Conservation (phyloP, 148 eudicot genomes). For the Cornus kousa region DNA sequence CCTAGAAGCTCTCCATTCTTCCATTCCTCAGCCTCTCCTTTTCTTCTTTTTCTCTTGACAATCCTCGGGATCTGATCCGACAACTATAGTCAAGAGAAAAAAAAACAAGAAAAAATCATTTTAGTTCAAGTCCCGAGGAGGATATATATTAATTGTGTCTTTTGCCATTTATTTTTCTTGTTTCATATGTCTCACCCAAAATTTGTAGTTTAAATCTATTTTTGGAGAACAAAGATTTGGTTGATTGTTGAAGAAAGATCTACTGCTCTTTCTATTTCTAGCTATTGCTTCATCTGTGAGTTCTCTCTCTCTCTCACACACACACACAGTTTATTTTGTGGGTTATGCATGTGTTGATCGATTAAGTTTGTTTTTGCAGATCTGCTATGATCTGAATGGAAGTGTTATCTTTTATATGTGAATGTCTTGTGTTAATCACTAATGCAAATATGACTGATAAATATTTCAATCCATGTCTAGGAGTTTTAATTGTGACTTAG, state of each 20-base stretch:
- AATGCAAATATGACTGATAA: not conserved
- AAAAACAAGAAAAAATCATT: not conserved
- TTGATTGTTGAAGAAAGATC: not conserved
- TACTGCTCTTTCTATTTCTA: not conserved
- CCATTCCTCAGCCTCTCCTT: constrained; percentile 17
- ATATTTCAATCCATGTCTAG: not conserved
- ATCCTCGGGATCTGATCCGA: constrained; percentile 37
- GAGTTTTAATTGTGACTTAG: not conserved
- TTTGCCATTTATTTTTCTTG: too few relatives aligned
- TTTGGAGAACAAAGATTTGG: not conserved
- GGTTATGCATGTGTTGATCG: too few relatives aligned
- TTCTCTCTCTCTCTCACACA: constrained; percentile 16
- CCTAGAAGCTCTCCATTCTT: constrained; percentile 16
- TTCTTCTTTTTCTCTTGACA: not conserved
- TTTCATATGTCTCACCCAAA: not conserved
- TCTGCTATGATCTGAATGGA: too few relatives aligned
- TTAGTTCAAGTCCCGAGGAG: constrained; percentile 38
- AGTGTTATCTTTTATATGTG: not conserved
- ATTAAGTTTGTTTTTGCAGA: too few relatives aligned
- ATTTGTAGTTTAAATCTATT: not conserved
- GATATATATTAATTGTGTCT: not conserved
- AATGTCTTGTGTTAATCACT: too few relatives aligned
- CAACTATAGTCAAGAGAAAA: not conserved
- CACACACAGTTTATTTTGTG: not conserved
- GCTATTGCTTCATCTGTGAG: constrained; percentile 7